These are phyloP conservation scores for Cladophialophora bantiana DNA, from an alignment of 2,329 filamentous ascomycete species.

Conservation along the genomic window DNA sequence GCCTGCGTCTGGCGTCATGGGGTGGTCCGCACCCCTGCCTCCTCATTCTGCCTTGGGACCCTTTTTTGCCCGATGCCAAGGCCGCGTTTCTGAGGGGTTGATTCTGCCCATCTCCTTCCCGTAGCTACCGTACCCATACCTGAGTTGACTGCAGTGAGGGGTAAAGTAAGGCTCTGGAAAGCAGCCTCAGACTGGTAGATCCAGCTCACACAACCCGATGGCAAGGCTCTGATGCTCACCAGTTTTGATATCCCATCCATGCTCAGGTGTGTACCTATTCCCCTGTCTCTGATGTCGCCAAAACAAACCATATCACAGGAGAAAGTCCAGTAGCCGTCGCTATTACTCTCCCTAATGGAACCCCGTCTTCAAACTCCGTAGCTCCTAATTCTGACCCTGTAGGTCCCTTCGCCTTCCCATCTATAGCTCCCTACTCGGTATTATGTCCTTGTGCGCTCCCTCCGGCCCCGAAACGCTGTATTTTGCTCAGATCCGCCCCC, in stretches of 20 bases:
- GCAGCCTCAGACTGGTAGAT: too few relatives aligned
- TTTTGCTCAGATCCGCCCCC: conserved; percentile 12
- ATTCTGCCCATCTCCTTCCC: not conserved
- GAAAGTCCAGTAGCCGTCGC: not conserved
- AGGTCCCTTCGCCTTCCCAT: conserved; percentile 7
- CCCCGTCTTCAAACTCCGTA: conserved; percentile 15
- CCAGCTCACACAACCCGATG: too few relatives aligned
- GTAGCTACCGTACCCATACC: not conserved
- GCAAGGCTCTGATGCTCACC: too few relatives aligned
- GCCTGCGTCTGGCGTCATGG: not conserved
- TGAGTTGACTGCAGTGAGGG: not conserved
- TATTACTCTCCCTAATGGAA: not conserved
- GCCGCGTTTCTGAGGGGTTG: not conserved
- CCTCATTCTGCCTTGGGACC: not conserved
- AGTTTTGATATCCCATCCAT: not conserved
- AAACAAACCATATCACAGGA: too few relatives aligned
- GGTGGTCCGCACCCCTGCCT: not conserved
- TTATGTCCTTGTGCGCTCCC: not conserved
- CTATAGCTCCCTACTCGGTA: conserved; percentile 1
- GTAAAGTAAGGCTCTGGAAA: conserved; percentile 7
- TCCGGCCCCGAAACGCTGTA: conserved; percentile 9
- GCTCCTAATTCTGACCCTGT: conserved; percentile 8
- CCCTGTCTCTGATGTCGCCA: too few relatives aligned
- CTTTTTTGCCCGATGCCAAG: not conserved
- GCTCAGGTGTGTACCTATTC: too few relatives aligned